Percentiles rank a stretch among this genome's conserved stretches.
phyloP scores from a whole-genome alignment of 305 asterid genomes.

The Plantago coronopus region DNA sequence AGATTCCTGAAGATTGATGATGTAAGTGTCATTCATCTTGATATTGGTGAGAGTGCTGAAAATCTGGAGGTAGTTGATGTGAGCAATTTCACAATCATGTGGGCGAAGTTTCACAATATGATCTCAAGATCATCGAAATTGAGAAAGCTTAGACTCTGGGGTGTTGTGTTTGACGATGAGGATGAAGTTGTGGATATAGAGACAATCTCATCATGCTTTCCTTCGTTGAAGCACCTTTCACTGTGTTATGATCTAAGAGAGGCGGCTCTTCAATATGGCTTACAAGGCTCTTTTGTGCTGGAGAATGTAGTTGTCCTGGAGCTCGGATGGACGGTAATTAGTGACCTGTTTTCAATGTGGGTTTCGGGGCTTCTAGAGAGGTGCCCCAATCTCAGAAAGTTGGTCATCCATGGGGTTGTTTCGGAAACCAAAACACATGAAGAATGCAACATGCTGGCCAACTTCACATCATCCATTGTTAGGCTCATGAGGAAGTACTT shows the following conservation, averaged over 20 bases:
- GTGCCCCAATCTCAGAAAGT: constrained; percentile 65
- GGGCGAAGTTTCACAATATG: constrained; percentile 89
- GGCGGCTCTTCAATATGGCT: constrained; percentile 61
- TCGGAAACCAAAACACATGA: constrained; percentile 85
- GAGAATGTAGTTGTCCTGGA: constrained; percentile 71
- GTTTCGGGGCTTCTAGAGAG: constrained; percentile 71
- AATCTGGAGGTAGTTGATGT: constrained; percentile 84
- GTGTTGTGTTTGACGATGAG: constrained; percentile 84
- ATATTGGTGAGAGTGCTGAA: constrained; percentile 76
- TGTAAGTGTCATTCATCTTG: constrained; percentile 90
- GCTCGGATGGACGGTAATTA: constrained; percentile 85
- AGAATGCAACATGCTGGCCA: constrained; percentile 70
- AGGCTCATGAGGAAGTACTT: constrained; percentile 68
- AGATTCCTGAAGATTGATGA: constrained; percentile 75
- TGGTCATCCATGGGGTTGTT: constrained; percentile 74
- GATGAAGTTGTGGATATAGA: constrained; percentile 83
- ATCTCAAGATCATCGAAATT: constrained; percentile 72
- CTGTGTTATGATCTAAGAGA: constrained; percentile 75
- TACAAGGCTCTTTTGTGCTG: constrained; percentile 66
- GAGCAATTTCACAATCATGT: constrained; percentile 87
- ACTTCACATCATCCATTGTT: constrained; percentile 64
- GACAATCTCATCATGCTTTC: constrained; percentile 77
- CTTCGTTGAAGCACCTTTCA: constrained; percentile 61
- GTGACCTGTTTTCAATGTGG: constrained; percentile 66
- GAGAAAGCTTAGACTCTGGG: constrained; percentile 80